phyloP scores from a whole-genome alignment of 1,139 yeast genomes.

The Hemisphaericaspora lyxosophila region DNA sequence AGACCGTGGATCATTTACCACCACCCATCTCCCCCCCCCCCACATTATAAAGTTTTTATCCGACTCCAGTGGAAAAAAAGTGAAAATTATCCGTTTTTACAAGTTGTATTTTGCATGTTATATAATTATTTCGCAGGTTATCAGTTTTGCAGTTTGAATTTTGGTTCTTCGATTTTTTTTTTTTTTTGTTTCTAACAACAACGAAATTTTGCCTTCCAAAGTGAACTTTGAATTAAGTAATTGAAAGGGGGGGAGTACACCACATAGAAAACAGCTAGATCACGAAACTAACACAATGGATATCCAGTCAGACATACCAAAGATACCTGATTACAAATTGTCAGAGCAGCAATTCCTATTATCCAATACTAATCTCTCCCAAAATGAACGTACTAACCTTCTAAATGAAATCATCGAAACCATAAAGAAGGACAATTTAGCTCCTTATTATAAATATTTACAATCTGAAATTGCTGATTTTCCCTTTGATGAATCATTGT shows the following conservation, averaged over 20 bases:
- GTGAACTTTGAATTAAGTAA: no score
- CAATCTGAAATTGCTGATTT: slow-evolving; percentile 48
- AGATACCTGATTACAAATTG: slow-evolving; percentile 76
- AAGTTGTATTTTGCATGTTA: slow-evolving; percentile 1
- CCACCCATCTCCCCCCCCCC: no score
- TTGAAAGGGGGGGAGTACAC: background rate
- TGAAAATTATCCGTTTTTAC: slow-evolving; percentile 1
- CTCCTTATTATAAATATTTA: slow-evolving; percentile 80
- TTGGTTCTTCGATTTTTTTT: background rate
- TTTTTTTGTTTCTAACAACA: no score
- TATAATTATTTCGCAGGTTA: background rate
- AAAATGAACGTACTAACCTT: slow-evolving; percentile 35
- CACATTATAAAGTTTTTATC: background rate
- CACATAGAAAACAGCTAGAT: background rate
- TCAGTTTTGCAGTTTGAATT: background rate
- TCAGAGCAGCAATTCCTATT: slow-evolving; percentile 76
- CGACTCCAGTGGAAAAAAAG: background rate
- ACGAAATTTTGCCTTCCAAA: background rate
- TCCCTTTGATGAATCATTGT: slow-evolving; percentile 60
- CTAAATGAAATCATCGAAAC: slow-evolving; percentile 48
- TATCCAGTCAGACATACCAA: slow-evolving; percentile 49
- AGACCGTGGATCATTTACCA: background rate
- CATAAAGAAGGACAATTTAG: slow-evolving; percentile 64
- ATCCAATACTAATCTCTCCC: slow-evolving; percentile 30
- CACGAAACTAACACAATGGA: slow-evolving; percentile 25